phyloP scores from a whole-genome alignment of 345 rosid species.

The Camelina laxa region DNA sequence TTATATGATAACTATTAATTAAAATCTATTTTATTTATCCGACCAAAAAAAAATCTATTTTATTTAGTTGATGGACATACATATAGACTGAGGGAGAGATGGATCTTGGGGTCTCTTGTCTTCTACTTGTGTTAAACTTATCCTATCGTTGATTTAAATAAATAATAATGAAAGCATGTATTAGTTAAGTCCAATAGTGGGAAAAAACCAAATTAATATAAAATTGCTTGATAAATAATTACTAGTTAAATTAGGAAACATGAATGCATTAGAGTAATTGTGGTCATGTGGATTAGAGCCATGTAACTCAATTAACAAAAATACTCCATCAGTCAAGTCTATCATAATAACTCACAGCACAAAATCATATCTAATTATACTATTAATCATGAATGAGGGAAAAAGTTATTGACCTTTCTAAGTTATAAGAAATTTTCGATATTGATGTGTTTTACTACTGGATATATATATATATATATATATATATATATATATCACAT shows the following conservation, averaged over 20 bases:
- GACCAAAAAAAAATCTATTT: background rate
- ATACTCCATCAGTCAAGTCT: constrained; percentile 4
- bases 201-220: constrained; percentile 18
- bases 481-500: background rate
- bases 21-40: background rate
- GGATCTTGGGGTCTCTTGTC: background rate
- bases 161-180: constrained; percentile 1
- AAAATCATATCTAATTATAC: background rate
- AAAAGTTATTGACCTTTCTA: background rate
- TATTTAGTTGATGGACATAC: background rate
- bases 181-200: constrained; percentile 20
- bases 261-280: background rate
- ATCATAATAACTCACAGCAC: background rate
- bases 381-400: background rate
- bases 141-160: constrained; percentile 7
- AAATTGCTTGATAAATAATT: constrained; percentile 9
- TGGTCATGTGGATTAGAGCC: constrained; percentile 12
- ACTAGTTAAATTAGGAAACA: background rate
- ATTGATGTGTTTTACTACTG: background rate
- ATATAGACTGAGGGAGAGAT: background rate
- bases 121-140: constrained; percentile 15
- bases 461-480: background rate
- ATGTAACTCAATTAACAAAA: background rate
- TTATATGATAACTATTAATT: background rate
- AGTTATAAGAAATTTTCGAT: background rate